phyloP scores from a whole-genome alignment of 129 eudicot species.

The Saposhnikovia divaricata region DNA sequence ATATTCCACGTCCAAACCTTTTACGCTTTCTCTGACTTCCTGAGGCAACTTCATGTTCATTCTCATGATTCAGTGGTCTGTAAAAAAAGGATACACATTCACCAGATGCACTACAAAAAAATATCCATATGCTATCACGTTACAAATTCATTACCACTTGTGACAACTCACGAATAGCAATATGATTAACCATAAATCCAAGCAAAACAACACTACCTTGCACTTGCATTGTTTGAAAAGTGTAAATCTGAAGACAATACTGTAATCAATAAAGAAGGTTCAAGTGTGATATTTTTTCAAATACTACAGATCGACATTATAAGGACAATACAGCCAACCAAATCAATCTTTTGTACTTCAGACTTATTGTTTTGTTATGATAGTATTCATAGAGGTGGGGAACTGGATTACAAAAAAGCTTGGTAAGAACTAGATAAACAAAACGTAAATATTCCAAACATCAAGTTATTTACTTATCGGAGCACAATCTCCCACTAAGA shows the following conservation, averaged over 20 bases:
- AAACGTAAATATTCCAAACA: not conserved
- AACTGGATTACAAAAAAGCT: not conserved
- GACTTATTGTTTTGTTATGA: not conserved
- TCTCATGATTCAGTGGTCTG: constrained; percentile 26
- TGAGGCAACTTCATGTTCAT: constrained; percentile 12
- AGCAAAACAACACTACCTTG: not conserved
- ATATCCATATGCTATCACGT: not conserved
- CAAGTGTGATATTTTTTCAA: not conserved
- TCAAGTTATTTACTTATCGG: not conserved
- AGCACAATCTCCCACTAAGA: not conserved
- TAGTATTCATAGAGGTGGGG: not conserved
- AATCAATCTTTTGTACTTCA: not conserved
- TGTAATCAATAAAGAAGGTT: not conserved
- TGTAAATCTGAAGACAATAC: not conserved
- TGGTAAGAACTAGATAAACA: not conserved
- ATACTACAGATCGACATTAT: not conserved
- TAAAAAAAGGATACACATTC: not conserved
- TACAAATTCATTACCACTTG: not conserved
- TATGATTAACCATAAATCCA: not conserved
- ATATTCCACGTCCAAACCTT: constrained; percentile 26
- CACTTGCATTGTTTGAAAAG: not conserved
- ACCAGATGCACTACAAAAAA: not conserved
- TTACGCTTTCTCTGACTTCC: constrained; percentile 33
- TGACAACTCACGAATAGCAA: not conserved
- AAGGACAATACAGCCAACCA: not conserved